Evolutionary conservation across 805 yeast species (phyloP), one percentile per base, ranked within the genome.

Genomic region (Monosporozyma siamensis): DNA sequence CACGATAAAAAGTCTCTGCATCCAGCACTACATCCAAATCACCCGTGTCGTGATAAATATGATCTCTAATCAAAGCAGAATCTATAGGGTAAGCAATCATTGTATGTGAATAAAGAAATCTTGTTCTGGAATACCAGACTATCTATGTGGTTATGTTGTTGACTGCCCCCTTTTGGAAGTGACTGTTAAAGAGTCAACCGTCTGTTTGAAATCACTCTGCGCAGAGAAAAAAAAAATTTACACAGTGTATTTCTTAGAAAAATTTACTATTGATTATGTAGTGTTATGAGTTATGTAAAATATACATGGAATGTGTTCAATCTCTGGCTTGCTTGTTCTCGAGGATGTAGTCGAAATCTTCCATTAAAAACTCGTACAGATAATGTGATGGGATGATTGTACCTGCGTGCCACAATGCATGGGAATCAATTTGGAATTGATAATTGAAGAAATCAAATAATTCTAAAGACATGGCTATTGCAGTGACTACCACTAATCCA

Each of bases 371-470:
- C 34, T 73, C 75, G 59, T 82, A 89, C 77, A 95, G 76, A 47
- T 75, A 72, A 44, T 75, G 65, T 0, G 90, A 77, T 0, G 97
- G 97, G 55, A 86, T 60, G 2, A 89, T 78, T 0, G 98, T 92
- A 17, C 85, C 75, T 22, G 83, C 70, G 59, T 92, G 98, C 98
- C 98, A 92, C 31, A 90, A 55, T 0, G 96, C 78, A 63, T 92
- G 98, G 0, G 96, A 95, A 64, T 92, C 98, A 0, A 92, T 53
- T 31, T 84, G 70, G 51, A 72, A 82, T 40, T 54, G 65, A 30
- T 82, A 58, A 12, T 84, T 92, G 4, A 94, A 75, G 59, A 92
- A 92, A 63, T 90, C 98, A 62, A 88, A 83, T 29, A 90, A 64
- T 59, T 90, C 98, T 49, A 90, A 74, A n/a, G 82, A 70, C 92